Evolutionary conservation across 306 rosid species (phyloP).

Genomic region (Calophaca sinica): DNA sequence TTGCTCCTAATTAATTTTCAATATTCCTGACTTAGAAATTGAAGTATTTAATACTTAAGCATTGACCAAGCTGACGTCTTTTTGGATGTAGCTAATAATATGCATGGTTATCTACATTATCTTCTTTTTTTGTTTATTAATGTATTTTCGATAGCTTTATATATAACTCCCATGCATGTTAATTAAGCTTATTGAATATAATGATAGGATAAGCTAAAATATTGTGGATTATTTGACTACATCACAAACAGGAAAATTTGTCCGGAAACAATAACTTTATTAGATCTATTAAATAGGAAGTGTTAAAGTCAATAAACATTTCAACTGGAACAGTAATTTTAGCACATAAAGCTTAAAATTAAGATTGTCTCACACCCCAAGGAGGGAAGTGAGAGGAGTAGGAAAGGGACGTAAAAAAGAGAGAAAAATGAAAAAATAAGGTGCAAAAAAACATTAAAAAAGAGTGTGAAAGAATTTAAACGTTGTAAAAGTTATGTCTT

Average conservation of each 20-base stretch:
- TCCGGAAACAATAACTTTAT: too few relatives aligned
- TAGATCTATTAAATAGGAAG: too few relatives aligned
- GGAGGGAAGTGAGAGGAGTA: background rate
- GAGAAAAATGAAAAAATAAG: background rate
- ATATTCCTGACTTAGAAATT: background rate
- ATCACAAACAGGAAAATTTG: too few relatives aligned
- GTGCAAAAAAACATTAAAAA: background rate
- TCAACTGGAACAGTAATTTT: too few relatives aligned
- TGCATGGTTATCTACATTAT: conserved; percentile 15
- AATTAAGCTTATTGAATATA: background rate
- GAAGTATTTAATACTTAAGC: background rate
- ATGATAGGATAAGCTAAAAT: too few relatives aligned
- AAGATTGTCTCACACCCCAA: background rate
- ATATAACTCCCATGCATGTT: background rate
- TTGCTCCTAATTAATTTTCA: background rate
- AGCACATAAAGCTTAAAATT: too few relatives aligned
- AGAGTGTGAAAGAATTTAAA: background rate
- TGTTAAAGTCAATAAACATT: too few relatives aligned
- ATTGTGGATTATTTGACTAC: too few relatives aligned
- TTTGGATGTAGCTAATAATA: conserved; percentile 2
- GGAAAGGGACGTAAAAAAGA: background rate
- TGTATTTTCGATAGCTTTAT: background rate
- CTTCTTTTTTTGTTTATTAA: background rate
- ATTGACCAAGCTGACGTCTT: background rate
- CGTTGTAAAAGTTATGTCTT: too few relatives aligned